Evolutionary conservation across 768 basidiomycete genomes (phyloP).

Genomic region (Boletus subcaerulescens): DNA sequence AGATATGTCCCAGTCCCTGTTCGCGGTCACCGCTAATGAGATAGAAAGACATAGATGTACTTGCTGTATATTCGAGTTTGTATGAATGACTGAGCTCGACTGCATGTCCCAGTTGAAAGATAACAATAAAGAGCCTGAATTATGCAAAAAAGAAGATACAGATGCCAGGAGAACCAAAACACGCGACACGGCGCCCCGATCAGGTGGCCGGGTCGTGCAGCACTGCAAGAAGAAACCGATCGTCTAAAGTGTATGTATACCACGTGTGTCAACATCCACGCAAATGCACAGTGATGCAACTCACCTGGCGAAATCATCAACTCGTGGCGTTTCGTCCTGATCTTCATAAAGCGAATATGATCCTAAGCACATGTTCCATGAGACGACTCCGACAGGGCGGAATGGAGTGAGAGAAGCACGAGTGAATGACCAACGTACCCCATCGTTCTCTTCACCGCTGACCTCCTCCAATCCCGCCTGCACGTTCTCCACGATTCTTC

Average conservation of each 20-base stretch:
- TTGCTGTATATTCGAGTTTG: not conserved
- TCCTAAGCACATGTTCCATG: constrained; percentile 47
- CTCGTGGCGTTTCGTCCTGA: constrained; percentile 88
- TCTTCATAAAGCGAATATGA: constrained; percentile 83
- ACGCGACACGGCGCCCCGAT: not conserved
- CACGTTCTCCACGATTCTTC: constrained; percentile 74
- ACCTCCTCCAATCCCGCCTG: constrained; percentile 78
- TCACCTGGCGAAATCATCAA: constrained; percentile 91
- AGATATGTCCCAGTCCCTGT: not conserved
- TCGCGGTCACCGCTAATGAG: constrained; percentile 13
- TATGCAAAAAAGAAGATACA: constrained; percentile 14
- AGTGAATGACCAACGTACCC: constrained; percentile 36
- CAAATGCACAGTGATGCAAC: constrained; percentile 21
- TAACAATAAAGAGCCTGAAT: not conserved
- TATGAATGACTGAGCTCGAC: too few relatives aligned
- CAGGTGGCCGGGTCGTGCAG: constrained; percentile 68
- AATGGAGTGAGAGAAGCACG: not conserved
- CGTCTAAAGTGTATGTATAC: constrained; percentile 44
- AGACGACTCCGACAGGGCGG: not conserved
- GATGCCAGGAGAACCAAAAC: not conserved
- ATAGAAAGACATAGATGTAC: not conserved
- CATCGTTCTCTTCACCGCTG: constrained; percentile 57
- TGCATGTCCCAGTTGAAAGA: not conserved
- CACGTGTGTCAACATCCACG: not conserved
- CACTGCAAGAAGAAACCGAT: constrained; percentile 79